Base-by-base conservation (phyloP, 116 monocot species). In the Cymodocea nodosa region DNA sequence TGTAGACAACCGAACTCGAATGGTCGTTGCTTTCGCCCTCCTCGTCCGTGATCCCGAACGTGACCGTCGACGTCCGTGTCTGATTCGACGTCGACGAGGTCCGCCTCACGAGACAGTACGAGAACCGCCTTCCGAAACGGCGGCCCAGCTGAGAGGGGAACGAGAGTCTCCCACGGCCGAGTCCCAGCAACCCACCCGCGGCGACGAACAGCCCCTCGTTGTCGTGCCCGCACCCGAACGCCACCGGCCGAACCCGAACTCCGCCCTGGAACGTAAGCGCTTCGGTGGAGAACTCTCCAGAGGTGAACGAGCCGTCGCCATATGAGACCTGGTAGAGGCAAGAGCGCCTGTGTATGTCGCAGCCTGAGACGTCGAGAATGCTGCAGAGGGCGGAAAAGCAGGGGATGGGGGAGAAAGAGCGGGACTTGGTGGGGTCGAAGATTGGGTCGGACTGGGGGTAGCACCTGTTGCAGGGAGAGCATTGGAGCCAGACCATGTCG, bases 251-350 rank as follows among this genome's bases (percentile, higher is more conserved):
- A 6, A 89, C 70, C 20, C 82, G 85, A 12, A 57, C 65, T 6
- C 85, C 81, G 60, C 81, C 69, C 8, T 72, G 64, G 78, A 94
- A 94, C 36, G 93, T 80, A 11, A 94, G 71, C 40, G 93, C 86
- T 59, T 94, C 93, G 6, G 76, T 82, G 15, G 86, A 71, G 58
- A 94, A 75, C 37, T 86, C 84, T 20, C 93, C 89, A 13, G 80
- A 70, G 54, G 93, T 89, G 74, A 76, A 15, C 55, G 93, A 94
- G 0, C 89, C 93, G 76, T 89, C 93, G 54, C 86, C 93, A 65
- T 94, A 94, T 62, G 86, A 76, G 50, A 89, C 93, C 65, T 86
- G 78, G 76, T 94, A 94, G 55, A 86, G 76, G 70, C 93, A 94
- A 50, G 82, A 63, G 5, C 62, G 54, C 56, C 75, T 68, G 56